These are phyloP conservation scores for Oxyria digyna DNA, from an alignment of 148 eudicot species.

Conservation along the genomic window DNA sequence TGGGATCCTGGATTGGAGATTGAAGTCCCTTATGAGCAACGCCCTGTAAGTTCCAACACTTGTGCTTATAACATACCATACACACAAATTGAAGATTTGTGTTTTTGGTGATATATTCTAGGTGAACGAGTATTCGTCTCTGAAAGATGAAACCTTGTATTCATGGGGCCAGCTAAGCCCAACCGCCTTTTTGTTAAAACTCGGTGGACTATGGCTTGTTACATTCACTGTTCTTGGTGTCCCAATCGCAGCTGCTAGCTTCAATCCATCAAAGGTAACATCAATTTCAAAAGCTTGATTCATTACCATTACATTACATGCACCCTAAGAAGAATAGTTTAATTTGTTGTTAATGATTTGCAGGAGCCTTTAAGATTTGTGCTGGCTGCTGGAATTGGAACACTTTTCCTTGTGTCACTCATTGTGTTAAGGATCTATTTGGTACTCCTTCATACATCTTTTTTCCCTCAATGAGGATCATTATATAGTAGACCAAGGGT, in stretches of 20 bases:
- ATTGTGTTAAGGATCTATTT: conserved; percentile 84
- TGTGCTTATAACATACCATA: background rate
- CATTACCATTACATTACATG: background rate
- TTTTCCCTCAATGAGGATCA: too few species aligned
- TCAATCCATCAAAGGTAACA: conserved; percentile 78
- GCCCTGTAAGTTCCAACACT: conserved; percentile 50
- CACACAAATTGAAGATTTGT: background rate
- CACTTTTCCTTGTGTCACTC: conserved; percentile 73
- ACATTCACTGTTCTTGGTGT: conserved; percentile 71
- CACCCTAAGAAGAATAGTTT: background rate
- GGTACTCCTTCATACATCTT: conserved; percentile 25
- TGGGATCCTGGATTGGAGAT: conserved; percentile 95
- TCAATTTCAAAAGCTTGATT: background rate
- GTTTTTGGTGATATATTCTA: conserved; percentile 4
- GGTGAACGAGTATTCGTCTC: conserved; percentile 92
- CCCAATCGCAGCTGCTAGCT: conserved; percentile 96
- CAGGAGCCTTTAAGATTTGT: conserved; percentile 86
- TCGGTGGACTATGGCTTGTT: conserved; percentile 85
- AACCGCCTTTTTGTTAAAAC: conserved; percentile 54
- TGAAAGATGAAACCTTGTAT: conserved; percentile 68
- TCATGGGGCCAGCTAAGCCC: conserved; percentile 96
- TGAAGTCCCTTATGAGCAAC: conserved; percentile 88
- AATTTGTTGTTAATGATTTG: background rate
- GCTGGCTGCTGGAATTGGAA: conserved; percentile 83
- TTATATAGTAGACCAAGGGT: too few species aligned